Conservation (phyloP, 139 green algal genomes). For the Micractinium sp. region DNA sequence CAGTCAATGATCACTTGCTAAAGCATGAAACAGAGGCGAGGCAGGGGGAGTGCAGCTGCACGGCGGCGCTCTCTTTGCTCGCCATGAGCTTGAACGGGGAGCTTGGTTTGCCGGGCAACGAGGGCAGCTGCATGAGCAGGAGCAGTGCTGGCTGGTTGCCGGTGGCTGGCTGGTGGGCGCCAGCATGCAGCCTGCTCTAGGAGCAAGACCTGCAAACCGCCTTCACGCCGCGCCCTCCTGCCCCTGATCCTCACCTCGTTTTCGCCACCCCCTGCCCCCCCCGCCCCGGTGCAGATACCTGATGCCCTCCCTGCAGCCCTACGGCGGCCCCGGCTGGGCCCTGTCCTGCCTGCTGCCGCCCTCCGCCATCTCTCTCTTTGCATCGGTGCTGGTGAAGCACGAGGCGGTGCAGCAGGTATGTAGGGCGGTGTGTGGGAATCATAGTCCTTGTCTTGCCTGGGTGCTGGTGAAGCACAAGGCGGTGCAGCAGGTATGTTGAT, state of each 20-base stretch:
- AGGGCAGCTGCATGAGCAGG: not conserved
- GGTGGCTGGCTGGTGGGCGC: too few relatives aligned
- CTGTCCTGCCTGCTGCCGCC: conserved; percentile 74
- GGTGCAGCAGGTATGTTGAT: conserved; percentile 5
- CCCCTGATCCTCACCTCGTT: not conserved
- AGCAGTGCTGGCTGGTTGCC: too few relatives aligned
- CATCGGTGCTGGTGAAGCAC: conserved; percentile 70
- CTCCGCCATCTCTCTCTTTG: conserved; percentile 76
- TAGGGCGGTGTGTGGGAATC: not conserved
- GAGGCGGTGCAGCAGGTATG: conserved; percentile 56
- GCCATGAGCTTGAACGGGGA: not conserved
- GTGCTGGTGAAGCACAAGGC: conserved; percentile 75
- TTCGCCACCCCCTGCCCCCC: not conserved
- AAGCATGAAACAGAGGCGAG: not conserved
- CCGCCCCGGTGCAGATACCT: conserved; percentile 47
- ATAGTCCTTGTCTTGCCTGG: conserved; percentile 49
- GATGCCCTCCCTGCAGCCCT: conserved; percentile 61
- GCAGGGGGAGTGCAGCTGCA: not conserved
- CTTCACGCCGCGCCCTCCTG: not conserved
- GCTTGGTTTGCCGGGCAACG: not conserved
- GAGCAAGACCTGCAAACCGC: too few relatives aligned
- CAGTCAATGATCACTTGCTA: not conserved
- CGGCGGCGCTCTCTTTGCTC: not conserved
- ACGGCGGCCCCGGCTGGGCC: conserved; percentile 71
- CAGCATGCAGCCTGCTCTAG: too few relatives aligned